These are phyloP conservation scores for Pestalotiopsis sp. DNA, from an alignment of 2,329 filamentous ascomycete genomes.

Conservation along the genomic window DNA sequence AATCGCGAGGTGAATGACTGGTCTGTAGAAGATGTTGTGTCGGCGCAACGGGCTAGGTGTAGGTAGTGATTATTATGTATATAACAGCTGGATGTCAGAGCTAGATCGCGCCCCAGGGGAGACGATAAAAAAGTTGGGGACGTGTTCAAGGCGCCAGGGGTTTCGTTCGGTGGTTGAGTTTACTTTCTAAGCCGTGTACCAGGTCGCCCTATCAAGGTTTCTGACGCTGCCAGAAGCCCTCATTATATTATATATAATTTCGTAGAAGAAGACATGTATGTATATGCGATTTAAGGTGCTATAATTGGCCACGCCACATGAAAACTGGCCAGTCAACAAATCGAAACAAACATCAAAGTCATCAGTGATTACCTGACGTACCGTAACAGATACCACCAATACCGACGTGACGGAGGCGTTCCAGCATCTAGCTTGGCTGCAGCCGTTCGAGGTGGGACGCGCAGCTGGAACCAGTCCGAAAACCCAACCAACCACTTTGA, in stretches of 20 bases:
- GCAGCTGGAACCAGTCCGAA: background rate
- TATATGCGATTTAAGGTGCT: no score
- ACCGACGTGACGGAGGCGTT: no score
- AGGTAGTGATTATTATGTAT: background rate
- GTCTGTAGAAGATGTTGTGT: background rate
- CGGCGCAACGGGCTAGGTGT: background rate
- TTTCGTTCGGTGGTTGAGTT: background rate
- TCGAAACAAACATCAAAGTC: no score
- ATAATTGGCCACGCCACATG: no score
- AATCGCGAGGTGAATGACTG: background rate
- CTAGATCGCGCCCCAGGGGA: background rate
- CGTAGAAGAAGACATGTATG: no score
- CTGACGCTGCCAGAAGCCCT: background rate
- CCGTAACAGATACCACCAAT: no score
- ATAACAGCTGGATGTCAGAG: background rate
- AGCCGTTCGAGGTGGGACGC: slow-evolving; percentile 2
- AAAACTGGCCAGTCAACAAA: no score
- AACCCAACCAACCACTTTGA: background rate
- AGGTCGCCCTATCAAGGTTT: background rate
- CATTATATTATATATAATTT: background rate
- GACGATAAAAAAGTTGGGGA: slow-evolving; percentile 1
- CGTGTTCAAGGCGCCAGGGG: slow-evolving; percentile 9
- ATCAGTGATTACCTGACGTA: no score
- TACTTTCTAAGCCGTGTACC: background rate
- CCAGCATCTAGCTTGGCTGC: background rate